These are phyloP conservation scores for Geosiphon pyriformis DNA, from an alignment of 192 early-diverging fungal genomes.

Conservation along the genomic window DNA sequence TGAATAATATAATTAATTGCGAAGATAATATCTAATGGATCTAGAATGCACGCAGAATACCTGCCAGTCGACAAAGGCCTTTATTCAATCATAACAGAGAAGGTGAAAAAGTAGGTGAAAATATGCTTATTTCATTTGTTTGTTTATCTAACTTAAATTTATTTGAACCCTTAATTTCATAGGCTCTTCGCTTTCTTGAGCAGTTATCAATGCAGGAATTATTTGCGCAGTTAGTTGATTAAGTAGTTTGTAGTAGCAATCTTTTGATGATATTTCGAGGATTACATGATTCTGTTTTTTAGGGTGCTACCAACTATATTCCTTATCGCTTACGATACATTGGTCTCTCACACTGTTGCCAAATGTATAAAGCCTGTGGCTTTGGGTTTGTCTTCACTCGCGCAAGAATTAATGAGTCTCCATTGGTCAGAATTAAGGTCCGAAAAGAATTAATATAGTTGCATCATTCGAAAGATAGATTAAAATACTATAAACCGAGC, in stretches of 20 bases:
- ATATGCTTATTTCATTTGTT: constrained; percentile 19
- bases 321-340: constrained; percentile 69
- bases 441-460: background rate
- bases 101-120: constrained; percentile 69
- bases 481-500: background rate
- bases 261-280: no score
- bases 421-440: constrained; percentile 45
- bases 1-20: no score
- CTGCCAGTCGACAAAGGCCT: constrained; percentile 65
- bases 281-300: no score
- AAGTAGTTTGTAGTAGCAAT: no score
- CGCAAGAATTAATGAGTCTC: constrained; percentile 30
- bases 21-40: no score
- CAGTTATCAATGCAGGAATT: constrained; percentile 47
- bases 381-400: constrained; percentile 31
- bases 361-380: constrained; percentile 40
- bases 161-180: constrained; percentile 21
- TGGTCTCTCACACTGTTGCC: constrained; percentile 55
- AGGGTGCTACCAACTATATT: constrained; percentile 70
- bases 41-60: constrained; percentile 43
- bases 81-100: constrained; percentile 74
- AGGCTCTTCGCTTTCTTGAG: constrained; percentile 61
- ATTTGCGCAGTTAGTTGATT: constrained; percentile 45
- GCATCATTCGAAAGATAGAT: background rate
- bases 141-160: constrained; percentile 23